Conservation (phyloP, 495 filamentous ascomycete genomes). For the Lophium mytilinum region DNA sequence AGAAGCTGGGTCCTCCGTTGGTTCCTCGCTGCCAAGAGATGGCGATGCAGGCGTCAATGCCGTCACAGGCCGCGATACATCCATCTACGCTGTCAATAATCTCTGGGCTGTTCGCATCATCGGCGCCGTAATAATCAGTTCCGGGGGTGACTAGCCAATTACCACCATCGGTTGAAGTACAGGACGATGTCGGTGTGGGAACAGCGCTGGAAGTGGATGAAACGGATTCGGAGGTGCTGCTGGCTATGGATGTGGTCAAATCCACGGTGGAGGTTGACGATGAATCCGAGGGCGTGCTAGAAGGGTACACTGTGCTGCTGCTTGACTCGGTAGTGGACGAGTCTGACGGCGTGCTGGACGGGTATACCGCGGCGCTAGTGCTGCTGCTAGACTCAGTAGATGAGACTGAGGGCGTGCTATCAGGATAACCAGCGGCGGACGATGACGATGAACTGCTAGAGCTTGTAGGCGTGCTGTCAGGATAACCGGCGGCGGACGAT, state of each 20-base stretch:
- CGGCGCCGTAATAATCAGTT: not conserved
- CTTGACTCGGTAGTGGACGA: no score
- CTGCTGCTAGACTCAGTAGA: no score
- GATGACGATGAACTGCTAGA: no score
- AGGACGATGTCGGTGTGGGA: not conserved
- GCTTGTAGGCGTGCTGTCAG: no score
- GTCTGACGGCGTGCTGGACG: no score
- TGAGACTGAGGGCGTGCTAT: no score
- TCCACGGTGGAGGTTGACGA: not conserved
- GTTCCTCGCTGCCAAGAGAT: no score
- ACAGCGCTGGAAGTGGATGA: not conserved
- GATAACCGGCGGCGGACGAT: no score
- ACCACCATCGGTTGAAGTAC: not conserved
- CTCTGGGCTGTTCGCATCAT: not conserved
- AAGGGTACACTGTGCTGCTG: not conserved
- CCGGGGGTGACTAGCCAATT: not conserved
- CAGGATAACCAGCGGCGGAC: no score
- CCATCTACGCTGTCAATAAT: not conserved
- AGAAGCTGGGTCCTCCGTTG: not conserved
- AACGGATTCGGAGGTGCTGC: not conserved
- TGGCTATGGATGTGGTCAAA: not conserved
- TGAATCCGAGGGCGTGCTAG: not conserved
- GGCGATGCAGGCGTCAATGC: no score
- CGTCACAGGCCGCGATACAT: no score
- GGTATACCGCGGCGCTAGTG: no score